These are phyloP conservation scores for Actinidia polygama DNA, from an alignment of 179 eudicot genomes.

Conservation along the genomic window DNA sequence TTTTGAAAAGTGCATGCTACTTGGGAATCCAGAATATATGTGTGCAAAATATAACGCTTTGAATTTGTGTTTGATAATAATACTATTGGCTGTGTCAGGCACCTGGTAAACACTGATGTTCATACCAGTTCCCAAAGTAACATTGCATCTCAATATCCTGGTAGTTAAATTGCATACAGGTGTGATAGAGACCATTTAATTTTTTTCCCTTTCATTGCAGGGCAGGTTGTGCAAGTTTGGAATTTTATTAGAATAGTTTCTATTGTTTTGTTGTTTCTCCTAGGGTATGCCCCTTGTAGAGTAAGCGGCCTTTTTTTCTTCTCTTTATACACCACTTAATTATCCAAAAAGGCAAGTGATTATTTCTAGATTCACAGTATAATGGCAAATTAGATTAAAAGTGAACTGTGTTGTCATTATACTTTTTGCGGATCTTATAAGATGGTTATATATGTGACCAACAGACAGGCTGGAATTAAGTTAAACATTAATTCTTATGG, in stretches of 20 bases:
- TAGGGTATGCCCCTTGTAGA: no score
- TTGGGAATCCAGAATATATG: neutral
- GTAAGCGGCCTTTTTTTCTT: neutral
- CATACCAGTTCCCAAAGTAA: neutral
- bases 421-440: neutral
- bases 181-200: neutral
- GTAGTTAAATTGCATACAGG: neutral
- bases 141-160: neutral
- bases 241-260: no score
- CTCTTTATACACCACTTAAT: neutral
- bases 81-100: neutral
- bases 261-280: no score
- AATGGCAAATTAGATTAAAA: neutral
- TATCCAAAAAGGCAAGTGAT: neutral
- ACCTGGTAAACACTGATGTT: neutral
- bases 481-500: neutral
- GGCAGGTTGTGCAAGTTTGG: no score
- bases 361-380: slow-evolving; percentile 6
- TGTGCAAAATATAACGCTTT: neutral
- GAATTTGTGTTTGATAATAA: slow-evolving; percentile 3
- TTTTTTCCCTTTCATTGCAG: neutral
- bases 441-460: neutral
- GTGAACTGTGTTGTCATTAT: neutral
- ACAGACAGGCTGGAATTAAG: neutral
- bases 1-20: neutral